Base-by-base conservation (phyloP, 192 early-diverging fungal species). In the Coemansia sp. region DNA sequence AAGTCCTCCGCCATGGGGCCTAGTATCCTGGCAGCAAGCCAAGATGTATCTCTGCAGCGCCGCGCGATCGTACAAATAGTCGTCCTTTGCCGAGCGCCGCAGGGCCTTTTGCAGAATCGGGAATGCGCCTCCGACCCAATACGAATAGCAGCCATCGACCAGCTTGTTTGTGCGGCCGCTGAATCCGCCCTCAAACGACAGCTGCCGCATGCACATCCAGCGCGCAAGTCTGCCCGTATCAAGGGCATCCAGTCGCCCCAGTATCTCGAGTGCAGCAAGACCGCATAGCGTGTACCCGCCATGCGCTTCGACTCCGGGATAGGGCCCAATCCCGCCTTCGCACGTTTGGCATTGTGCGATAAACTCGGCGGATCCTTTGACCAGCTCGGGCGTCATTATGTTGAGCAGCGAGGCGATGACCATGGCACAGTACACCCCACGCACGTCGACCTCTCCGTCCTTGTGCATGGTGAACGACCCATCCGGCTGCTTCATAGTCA, bases 91-190 rank as follows among this genome's bases (percentile, higher is more conserved):
- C 24, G 62, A 61, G 61, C 23, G 80, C 63, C 34, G 80, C 79
- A 41, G 93, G 44, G 72, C 72, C 41, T 58, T 64, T 59, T 76
- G 72, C 22, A 76, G 34, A 13, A 99, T 49, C 1, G 88, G 83
- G 33, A 87, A 87, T 3, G 83, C 67, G 7, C 85, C 93, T 7
- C 92, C 93, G 25, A 87, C 81, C 96, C 96, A 99, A 58, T 93
- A 93, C 0, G 96, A 91, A 69, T 99, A 99, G 60, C 96, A 99
- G 0, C 94, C 96, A 69, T 99, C 96, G 0, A 99, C 96, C 0
- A 99, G 78, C 72, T 99, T 99, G 67, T 99, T 99, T 0, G 90
- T 87, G 33, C 96, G 77, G 5, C 96, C 96, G 47, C 90, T 90
- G 58, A 96, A 99, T 20, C 96, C 96, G 35, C 94, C 94, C 75